Base-by-base conservation (phyloP, 768 basidiomycete genomes). In the Lentinula sp. region DNA sequence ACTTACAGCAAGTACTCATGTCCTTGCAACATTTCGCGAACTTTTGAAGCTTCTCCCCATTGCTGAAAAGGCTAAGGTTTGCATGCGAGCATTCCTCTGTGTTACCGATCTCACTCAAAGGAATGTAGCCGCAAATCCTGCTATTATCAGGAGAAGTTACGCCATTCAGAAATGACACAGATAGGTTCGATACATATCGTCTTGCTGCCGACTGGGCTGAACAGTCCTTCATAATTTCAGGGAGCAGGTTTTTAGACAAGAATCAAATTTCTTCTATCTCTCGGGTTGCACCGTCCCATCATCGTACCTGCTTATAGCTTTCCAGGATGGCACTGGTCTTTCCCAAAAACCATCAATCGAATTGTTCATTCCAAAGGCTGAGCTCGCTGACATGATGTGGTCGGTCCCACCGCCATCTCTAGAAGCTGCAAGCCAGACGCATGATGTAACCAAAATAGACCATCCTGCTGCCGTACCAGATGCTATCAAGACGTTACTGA, bases 201-300 rank as follows among this genome's bases (percentile, higher is more conserved):
- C 4, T 92, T 35, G 91, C 93, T 73, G 13, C 37, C 37, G 37
- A 92, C 93, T 67, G 79, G 84, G 60, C 78, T 80, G 68, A 80
- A 73, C 0, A 3, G 60, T 57, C 5, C 37, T 8, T 7, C n/a
- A 11, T 42, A 18, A 81, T 43, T 40, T 0, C 28, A 56, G 93
- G 37, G 92, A 94, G 73, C 74, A 92, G 48, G 70, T 78, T 4
- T 93, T 93, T 65, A 73, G 72, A 48, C 75, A 76, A 62, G 93
- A 95, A 72, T 88, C 88, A 66, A 96, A 96, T 73, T 96, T 96
- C 70, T 87, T 83, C 74, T 96, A 93, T 70, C 78, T 96, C 15
- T 84, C 91, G 0, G 94, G 92, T 57, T 93, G 90, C 73, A 76
- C 78, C 51, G 79, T 93, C 4, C 90, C 93, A 0, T 80, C 81